Evolutionary conservation across 1,139 yeast genomes (phyloP), one percentile per base, ranked within the genome.

Genomic region (Pichia sp.): DNA sequence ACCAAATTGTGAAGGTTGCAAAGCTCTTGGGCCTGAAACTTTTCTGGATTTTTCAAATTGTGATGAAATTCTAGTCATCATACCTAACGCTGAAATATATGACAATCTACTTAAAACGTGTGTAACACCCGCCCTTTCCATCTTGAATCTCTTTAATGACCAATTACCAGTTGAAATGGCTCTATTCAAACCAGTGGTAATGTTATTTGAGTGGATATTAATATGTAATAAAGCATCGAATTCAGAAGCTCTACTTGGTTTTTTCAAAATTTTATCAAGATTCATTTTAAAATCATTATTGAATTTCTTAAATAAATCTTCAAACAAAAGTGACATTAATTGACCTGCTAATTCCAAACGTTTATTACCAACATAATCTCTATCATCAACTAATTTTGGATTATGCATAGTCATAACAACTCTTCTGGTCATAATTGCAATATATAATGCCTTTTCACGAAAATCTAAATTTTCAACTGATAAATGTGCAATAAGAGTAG

Each of bases 41-140:
- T 93, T 93, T 73, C 99, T 79, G 3, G 98, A 90, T 68, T 93
- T 93, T 70, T 93, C 99, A 66, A 93, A 93, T 70, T 93, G 99
- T 10, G 98, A 91, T 4, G 97, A 89, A 53, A 93, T 95, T 75
- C 99, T 87, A 18, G 99, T 93, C 99, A 93, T 93, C 99, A 93
- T 93, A 63, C 99, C 99, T 57, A 93, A 74, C 0, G 99, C 99
- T 13, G 96, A 84, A 50, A 93, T 93, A 67, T 90, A 93, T 34
- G 96, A 87, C 54, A 93, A 74, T 66, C 99, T 78, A 54, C 95
- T 85, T 52, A 93, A 75, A 46, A 93, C 98, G 67, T 93, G 99
- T 5, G 99, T 95, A 48, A 93, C 99, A 72, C 99, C 99, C 0
- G 99, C 99, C 58, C 99, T 82, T 73, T 95, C 99, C 99, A 93